Conservation (phyloP, 345 rosid species). For the Salix caprea region DNA sequence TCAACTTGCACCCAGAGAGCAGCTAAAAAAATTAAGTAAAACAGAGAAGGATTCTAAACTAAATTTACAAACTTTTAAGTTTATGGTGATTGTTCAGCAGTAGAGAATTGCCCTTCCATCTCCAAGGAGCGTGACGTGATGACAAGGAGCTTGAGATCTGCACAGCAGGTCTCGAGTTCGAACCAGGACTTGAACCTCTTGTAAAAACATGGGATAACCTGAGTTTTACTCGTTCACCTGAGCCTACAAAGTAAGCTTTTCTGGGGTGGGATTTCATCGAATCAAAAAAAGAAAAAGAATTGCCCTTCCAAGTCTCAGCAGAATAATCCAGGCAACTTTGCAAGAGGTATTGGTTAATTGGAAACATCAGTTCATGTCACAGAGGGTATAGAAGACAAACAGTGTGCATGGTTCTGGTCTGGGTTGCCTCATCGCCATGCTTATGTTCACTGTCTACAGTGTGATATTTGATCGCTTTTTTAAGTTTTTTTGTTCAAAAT, state of each 20-base stretch:
- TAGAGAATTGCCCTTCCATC: neutral
- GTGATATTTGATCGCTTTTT: no score
- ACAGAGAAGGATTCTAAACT: neutral
- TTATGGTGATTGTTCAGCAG: neutral
- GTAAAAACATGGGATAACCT: no score
- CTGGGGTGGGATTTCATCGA: no score
- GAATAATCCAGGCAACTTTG: neutral
- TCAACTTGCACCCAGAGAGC: neutral
- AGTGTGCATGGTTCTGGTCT: neutral
- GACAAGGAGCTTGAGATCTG: no score
- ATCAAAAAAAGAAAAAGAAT: no score
- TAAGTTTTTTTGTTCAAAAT: no score
- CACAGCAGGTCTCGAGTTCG: no score
- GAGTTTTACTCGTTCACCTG: no score
- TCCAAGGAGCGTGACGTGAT: no score
- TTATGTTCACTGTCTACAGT: constrained; percentile 20
- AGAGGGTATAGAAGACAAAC: neutral
- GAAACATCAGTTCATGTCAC: constrained; percentile 7
- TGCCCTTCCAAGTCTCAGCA: neutral
- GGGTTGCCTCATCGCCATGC: neutral
- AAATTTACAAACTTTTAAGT: neutral
- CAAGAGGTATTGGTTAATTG: neutral
- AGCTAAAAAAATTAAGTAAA: neutral
- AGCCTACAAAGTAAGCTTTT: no score
- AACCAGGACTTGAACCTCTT: no score